These are phyloP conservation scores for Astraeus odoratus DNA, from an alignment of 768 basidiomycete species.

Conservation along the genomic window DNA sequence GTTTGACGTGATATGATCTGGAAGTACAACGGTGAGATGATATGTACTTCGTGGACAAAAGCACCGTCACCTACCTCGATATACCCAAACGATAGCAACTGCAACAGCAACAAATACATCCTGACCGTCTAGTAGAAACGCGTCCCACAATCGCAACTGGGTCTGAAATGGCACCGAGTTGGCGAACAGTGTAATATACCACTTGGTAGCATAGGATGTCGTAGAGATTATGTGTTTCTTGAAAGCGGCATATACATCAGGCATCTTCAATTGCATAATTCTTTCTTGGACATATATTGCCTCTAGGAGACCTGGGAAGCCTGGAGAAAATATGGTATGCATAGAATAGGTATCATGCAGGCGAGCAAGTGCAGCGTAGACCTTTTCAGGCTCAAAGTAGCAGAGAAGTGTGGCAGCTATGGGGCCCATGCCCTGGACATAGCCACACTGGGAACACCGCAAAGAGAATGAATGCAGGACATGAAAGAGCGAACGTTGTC, in stretches of 20 bases:
- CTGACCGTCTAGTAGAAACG: slow-evolving; percentile 81
- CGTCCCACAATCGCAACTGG: slow-evolving; percentile 93
- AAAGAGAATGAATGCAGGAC: slow-evolving; percentile 90
- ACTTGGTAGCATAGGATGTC: slow-evolving; percentile 95
- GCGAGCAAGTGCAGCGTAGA: slow-evolving; percentile 78
- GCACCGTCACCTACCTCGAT: slow-evolving; percentile 65
- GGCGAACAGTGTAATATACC: slow-evolving; percentile 98
- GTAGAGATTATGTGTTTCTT: slow-evolving; percentile 86
- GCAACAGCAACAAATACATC: slow-evolving; percentile 85
- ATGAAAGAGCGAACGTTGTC: slow-evolving; percentile 92
- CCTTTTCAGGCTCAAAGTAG: slow-evolving; percentile 88
- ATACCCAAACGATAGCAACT: slow-evolving; percentile 86
- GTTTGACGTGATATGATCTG: slow-evolving; percentile 78
- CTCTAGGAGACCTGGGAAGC: slow-evolving; percentile 93
- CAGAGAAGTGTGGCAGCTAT: slow-evolving; percentile 91
- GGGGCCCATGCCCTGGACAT: slow-evolving; percentile 99
- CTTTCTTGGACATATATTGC: slow-evolving; percentile 95
- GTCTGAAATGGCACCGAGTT: slow-evolving; percentile 95
- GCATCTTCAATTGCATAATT: slow-evolving; percentile 81
- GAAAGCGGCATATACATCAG: slow-evolving; percentile 81
- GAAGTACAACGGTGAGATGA: neutral
- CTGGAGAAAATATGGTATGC: slow-evolving; percentile 85
- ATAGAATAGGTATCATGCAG: slow-evolving; percentile 84
- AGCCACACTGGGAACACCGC: slow-evolving; percentile 80
- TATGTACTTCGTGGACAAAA: neutral